Percentiles rank a stretch among this genome's conserved stretches.
phyloP scores from a whole-genome alignment of 257 asterid genomes.

The Solanum okadae region DNA sequence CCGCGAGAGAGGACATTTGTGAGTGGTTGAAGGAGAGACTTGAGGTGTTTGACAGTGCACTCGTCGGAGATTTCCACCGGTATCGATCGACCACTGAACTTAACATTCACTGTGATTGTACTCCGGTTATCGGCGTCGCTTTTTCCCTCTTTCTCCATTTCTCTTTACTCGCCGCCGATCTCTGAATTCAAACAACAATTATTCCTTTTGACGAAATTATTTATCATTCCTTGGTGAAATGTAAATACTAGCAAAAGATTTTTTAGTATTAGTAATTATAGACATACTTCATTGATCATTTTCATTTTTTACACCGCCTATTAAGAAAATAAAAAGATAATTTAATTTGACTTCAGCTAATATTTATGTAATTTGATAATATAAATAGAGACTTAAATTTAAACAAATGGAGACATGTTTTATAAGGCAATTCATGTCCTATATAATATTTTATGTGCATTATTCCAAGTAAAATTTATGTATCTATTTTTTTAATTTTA shows the following conservation, averaged over 20 bases:
- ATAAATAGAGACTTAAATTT: no score
- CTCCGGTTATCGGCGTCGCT: constrained; percentile 4
- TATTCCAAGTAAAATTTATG: no score
- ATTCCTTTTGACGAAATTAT: neutral
- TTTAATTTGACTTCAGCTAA: no score
- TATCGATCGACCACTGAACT: constrained; percentile 60
- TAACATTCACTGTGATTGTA: constrained; percentile 30
- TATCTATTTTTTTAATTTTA: no score
- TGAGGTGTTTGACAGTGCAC: constrained; percentile 58
- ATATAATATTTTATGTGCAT: no score
- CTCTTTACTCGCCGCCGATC: neutral
- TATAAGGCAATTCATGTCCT: neutral
- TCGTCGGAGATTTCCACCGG: constrained; percentile 44
- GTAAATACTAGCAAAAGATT: neutral
- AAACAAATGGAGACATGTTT: no score
- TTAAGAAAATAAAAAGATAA: no score
- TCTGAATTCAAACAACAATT: neutral
- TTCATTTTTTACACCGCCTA: no score
- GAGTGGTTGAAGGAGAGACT: constrained; percentile 52
- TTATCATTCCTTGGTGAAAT: neutral
- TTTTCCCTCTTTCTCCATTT: constrained; percentile 4
- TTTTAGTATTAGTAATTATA: no score
- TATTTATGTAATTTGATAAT: no score
- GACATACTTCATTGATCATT: no score
- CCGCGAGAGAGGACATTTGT: constrained; percentile 94